Conservation (phyloP, 1,284 basidiomycete species). For the Leccinum huronense region DNA sequence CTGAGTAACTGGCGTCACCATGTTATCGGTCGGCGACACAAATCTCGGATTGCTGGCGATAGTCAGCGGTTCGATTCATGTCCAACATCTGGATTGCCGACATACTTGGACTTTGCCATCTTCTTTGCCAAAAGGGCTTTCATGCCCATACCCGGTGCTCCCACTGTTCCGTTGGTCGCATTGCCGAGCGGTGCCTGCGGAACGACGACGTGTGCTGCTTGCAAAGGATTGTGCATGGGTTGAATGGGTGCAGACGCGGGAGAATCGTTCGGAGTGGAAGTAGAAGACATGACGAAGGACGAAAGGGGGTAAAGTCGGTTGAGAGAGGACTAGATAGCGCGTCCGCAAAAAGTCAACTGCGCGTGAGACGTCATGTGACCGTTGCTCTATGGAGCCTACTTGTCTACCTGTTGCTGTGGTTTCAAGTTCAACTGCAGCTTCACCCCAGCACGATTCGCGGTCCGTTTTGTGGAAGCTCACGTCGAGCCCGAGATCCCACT, state of each 20-base stretch:
- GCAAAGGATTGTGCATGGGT: constrained; percentile 80
- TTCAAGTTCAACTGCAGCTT: background rate
- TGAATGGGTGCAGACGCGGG: constrained; percentile 61
- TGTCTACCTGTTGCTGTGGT: background rate
- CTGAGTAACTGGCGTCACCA: constrained; percentile 89
- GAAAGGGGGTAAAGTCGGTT: background rate
- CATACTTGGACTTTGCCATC: constrained; percentile 80
- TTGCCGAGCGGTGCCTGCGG: constrained; percentile 80
- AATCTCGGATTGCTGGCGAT: constrained; percentile 66
- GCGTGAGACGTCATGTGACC: constrained; percentile 32
- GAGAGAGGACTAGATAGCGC: constrained; percentile 2
- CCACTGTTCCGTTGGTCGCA: constrained; percentile 45
- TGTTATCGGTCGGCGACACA: constrained; percentile 88
- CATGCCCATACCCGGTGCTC: constrained; percentile 74
- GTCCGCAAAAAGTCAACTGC: constrained; percentile 29
- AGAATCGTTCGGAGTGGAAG: constrained; percentile 61
- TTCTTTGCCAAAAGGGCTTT: constrained; percentile 87
- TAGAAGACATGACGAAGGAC: constrained; percentile 51
- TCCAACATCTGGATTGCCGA: constrained; percentile 17
- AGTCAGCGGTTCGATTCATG: constrained; percentile 9
- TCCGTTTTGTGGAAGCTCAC: background rate
- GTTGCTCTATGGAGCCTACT: background rate
- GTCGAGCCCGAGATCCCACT: background rate
- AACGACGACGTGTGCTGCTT: constrained; percentile 73
- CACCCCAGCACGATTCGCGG: background rate